Base-by-base conservation (phyloP, 2,329 filamentous ascomycete genomes). In the Fusarium odoratissimum region DNA sequence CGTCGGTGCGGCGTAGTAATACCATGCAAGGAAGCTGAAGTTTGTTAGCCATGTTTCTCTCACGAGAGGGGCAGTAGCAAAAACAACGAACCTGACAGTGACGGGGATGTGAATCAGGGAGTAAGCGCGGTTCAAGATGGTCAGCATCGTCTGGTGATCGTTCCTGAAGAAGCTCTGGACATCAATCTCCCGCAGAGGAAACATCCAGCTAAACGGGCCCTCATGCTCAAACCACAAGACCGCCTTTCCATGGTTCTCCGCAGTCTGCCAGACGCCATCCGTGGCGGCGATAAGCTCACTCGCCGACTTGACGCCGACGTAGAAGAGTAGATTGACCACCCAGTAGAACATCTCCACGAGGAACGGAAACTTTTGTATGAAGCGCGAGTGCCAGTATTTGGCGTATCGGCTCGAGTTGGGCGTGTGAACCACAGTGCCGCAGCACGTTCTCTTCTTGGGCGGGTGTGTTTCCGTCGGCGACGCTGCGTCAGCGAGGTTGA, bases 301-400 rank as follows among this genome's bases (percentile, higher is more conserved):
- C 28, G 68, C 58, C 6, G 61, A 64, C 61, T 79, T 76, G 57
- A 78, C 74, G 46, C 73, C 54, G 60, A 79, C 77, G 81, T 92
- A 92, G 77, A 91, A 90, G 49, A 86, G 83, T 71, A 91, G 88
- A 76, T 90, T 92, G 74, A 92, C 84, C 46, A 87, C 85, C 91
- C 91, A 93, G 82, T 93, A 93, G 79, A 92, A 92, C 90, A 93
- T 92, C 80, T 93, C 91, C 54, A 93, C 86, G 60, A 93, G 80
- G 77, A 93, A 93, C 8, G 91, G 91, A 38, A 81, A 92, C 76
- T 90, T 91, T 78, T 91, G 88, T 65, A 92, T 83, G 61, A 92
- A 84, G 31, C 90, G 85, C 68, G 88, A 91, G 78, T 92, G 90
- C 54, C 87, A 79, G 77, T 91, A 81, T 67, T 87, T 84, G 42